These are phyloP conservation scores for Mesotaenium endlicherianum DNA, from an alignment of 139 green algal species.

Conservation along the genomic window DNA sequence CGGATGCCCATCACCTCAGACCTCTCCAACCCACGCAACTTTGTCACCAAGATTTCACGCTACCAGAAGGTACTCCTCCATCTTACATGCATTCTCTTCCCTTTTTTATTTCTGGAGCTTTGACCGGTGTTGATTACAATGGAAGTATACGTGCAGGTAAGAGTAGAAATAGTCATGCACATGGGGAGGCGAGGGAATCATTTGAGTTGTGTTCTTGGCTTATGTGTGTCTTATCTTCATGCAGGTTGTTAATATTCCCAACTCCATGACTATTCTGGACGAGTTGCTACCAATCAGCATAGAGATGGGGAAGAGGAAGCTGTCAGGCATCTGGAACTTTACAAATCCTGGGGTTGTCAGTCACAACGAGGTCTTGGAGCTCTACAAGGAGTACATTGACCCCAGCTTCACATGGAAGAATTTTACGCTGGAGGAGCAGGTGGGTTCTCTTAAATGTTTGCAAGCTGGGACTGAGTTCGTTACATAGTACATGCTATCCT, in stretches of 20 bases:
- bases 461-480: no score
- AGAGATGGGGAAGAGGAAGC: constrained; percentile 82
- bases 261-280: constrained; percentile 92
- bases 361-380: constrained; percentile 94
- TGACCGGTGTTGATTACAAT: no score
- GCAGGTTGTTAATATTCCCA: constrained; percentile 55
- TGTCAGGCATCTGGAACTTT: constrained; percentile 93
- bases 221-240: no score
- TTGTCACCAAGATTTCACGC: constrained; percentile 99
- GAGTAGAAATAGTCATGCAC: no score
- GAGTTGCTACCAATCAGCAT: constrained; percentile 90
- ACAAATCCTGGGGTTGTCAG: constrained; percentile 94
- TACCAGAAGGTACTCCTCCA: constrained; percentile 75
- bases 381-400: constrained; percentile 96
- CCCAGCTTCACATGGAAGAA: constrained; percentile 84
- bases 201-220: no score
- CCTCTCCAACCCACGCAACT: constrained; percentile 90
- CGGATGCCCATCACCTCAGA: constrained; percentile 94
- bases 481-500: no score
- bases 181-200: no score
- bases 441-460: not conserved
- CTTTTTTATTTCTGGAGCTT: not conserved
- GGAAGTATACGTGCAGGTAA: no score
- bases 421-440: constrained; percentile 55
- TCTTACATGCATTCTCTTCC: not conserved